phyloP scores from a whole-genome alignment of 2,329 filamentous ascomycete species.

The Hyphodiscus sp. region DNA sequence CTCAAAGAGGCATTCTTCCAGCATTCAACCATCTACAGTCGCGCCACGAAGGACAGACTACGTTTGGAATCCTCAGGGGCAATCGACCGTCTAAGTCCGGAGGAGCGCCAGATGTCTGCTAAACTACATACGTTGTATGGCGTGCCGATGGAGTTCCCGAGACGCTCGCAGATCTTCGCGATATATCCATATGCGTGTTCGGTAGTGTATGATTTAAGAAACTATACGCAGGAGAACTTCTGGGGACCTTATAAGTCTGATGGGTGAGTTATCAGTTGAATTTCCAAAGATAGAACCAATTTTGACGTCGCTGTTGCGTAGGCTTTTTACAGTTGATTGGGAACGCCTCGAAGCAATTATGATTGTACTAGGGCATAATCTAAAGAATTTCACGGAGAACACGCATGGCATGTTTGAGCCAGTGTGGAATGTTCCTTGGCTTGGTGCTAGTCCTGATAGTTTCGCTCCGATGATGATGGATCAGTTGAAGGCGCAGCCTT shows the following conservation, averaged over 20 bases:
- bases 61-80: slow-evolving; percentile 7
- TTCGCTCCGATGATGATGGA: slow-evolving; percentile 3
- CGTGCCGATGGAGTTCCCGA: slow-evolving; percentile 41
- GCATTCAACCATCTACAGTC: slow-evolving; percentile 56
- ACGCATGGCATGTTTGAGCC: slow-evolving; percentile 1
- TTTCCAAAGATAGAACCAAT: too few relatives aligned
- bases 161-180: slow-evolving; percentile 14
- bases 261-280: slow-evolving; percentile 27
- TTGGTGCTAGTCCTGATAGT: slow-evolving; percentile 4
- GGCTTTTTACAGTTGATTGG: slow-evolving; percentile 60
- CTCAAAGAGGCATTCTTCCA: slow-evolving; percentile 56
- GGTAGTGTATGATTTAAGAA: slow-evolving; percentile 67
- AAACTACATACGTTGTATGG: slow-evolving; percentile 66
- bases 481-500: not conserved
- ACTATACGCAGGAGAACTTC: slow-evolving; percentile 52
- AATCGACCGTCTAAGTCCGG: slow-evolving; percentile 13
- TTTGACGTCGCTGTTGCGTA: too few relatives aligned
- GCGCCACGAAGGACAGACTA: slow-evolving; percentile 34
- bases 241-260: slow-evolving; percentile 72
- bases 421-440: slow-evolving; percentile 7
- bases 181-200: slow-evolving; percentile 57
- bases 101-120: slow-evolving; percentile 54
- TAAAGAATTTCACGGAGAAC: slow-evolving; percentile 37
- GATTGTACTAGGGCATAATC: slow-evolving; percentile 60
- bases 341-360: slow-evolving; percentile 72